Percentiles rank a stretch among this genome's conserved stretches.
Evolutionary conservation across 306 rosid species (phyloP).

Genomic region (Quercus ilex): DNA sequence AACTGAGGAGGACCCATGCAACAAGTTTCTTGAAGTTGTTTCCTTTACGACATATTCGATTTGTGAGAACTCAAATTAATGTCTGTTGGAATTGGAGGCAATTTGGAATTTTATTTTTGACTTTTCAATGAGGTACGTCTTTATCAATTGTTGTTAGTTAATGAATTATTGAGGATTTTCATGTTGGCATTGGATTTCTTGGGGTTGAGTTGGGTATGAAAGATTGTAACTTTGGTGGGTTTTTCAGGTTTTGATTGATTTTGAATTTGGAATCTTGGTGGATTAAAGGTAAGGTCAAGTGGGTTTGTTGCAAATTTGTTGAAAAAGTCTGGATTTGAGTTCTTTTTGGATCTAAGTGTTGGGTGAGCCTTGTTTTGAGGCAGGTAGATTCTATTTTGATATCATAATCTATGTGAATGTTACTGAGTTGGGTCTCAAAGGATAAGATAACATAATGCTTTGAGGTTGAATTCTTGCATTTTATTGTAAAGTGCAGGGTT

Average conservation of each 20-base stretch:
- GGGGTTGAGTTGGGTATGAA: conserved; percentile 20
- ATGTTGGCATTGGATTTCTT: conserved; percentile 1
- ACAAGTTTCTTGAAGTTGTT: background rate
- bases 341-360: conserved; percentile 18
- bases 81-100: background rate
- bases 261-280: conserved; percentile 14
- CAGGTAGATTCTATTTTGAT: conserved; percentile 14
- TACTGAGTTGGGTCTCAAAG: background rate
- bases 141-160: background rate
- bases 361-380: conserved; percentile 13
- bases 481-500: background rate
- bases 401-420: background rate
- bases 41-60: background rate
- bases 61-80: background rate
- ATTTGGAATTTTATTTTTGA: conserved; percentile 3
- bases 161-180: background rate
- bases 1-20: background rate
- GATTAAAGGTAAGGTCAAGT: background rate
- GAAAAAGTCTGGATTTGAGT: conserved; percentile 3
- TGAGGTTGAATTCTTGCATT: conserved; percentile 22
- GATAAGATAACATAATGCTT: conserved; percentile 1
- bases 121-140: background rate
- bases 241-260: conserved; percentile 16
- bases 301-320: conserved; percentile 12
- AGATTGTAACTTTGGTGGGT: background rate